Percentiles rank a stretch among this genome's conserved stretches.
phyloP scores from a whole-genome alignment of 2,329 filamentous ascomycete genomes.

The Septoria linicola region DNA sequence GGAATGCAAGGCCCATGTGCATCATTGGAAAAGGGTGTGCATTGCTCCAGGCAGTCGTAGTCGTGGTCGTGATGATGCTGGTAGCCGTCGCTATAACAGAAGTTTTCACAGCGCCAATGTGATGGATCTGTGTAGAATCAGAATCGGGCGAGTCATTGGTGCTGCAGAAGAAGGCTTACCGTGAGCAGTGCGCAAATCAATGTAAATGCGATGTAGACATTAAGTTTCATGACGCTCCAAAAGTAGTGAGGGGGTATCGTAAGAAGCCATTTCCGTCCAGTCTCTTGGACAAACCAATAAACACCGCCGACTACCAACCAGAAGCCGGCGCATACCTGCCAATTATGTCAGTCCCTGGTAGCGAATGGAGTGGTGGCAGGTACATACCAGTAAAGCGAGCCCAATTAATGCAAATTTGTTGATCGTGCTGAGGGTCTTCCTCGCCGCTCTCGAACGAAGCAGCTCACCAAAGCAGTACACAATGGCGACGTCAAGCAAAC shows the following conservation, averaged over 20 bases:
- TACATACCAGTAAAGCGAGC: constrained; percentile 29
- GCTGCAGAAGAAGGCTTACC: constrained; percentile 28
- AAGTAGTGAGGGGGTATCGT: constrained; percentile 40
- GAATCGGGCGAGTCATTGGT: neutral
- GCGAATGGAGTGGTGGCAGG: neutral
- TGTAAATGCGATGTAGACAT: constrained; percentile 32
- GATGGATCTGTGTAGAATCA: constrained; percentile 39
- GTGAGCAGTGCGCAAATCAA: constrained; percentile 31
- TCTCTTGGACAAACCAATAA: constrained; percentile 40
- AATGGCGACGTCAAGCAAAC: constrained; percentile 45
- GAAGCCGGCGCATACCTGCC: constrained; percentile 38
- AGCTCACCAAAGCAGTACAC: constrained; percentile 37
- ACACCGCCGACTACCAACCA: constrained; percentile 40
- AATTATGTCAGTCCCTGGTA: neutral
- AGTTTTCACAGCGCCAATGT: constrained; percentile 43
- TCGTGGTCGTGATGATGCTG: constrained; percentile 38
- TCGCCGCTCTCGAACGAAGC: constrained; percentile 22
- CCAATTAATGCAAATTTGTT: constrained; percentile 29
- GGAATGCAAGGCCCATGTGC: constrained; percentile 25
- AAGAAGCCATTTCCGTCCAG: constrained; percentile 42
- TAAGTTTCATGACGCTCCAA: constrained; percentile 37
- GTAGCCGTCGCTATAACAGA: constrained; percentile 42
- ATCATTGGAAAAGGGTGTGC: constrained; percentile 35
- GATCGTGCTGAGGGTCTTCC: constrained; percentile 13
- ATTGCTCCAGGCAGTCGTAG: constrained; percentile 37